Base-by-base conservation (phyloP, 495 filamentous ascomycete species). In the Aspergillus haitiensis region DNA sequence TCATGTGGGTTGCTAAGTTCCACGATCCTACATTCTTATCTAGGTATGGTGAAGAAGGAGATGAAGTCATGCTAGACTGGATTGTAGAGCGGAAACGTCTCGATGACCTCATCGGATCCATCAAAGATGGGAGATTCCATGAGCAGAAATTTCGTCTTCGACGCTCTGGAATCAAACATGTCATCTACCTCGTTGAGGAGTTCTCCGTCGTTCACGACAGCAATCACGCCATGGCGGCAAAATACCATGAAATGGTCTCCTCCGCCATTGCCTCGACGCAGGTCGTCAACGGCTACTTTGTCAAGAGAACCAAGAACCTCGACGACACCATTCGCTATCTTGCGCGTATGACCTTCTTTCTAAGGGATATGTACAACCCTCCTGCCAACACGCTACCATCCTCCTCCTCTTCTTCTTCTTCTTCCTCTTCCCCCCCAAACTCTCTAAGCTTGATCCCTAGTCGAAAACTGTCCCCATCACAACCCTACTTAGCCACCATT, bases 61-160 rank as follows among this genome's bases (percentile, higher is more conserved):
- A 89, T 56, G 91, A 94, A 70, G 74, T 83, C 5, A 84, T 91
- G 42, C 77, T 95, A 6, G 90, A 93, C 67, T 91, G 84, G 77
- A 89, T 95, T 33, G 81, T 93, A 0, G 91, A 95, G 72, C 82
- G 91, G 50, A 95, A 95, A 66, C 81, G 91, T 3, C 80, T 93
- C 0, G 91, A 95, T 63, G 91, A 95, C 70, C 78, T 95, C 5
- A 78, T 94, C 7, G 75, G 81, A 31, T 91, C 87, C 47, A 90
- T 94, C 68, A 92, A 88, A 69, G 91, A 94, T 53, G 89, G 90
- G 0, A 84, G 91, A 0, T 94, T 92, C 65, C 87, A 87, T 63
- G 91, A 95, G 64, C 91, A 95, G 62, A 94, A 95, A 64, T 93
- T 92, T 63, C 86, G 91, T 2, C 80, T 93, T 3, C 79, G 80